Percentiles rank a stretch among this genome's conserved stretches.
phyloP scores from a whole-genome alignment of 1,139 yeast genomes.

The Taiozyma sp. region DNA sequence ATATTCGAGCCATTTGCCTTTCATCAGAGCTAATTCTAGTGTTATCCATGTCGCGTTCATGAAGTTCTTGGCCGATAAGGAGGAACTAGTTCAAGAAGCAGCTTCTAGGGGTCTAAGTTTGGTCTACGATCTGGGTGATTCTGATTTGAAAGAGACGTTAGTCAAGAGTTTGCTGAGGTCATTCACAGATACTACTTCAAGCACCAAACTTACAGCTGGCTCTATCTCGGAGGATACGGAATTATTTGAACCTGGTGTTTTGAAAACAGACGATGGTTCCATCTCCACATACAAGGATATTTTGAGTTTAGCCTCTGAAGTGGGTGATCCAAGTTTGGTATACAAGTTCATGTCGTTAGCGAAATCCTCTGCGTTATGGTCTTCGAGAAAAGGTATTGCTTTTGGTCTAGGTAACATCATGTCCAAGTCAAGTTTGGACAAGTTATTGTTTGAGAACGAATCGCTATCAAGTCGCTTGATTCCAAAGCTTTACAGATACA shows the following conservation, averaged over 20 bases:
- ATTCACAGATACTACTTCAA: slow-evolving; percentile 65
- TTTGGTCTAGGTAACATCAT: slow-evolving; percentile 85
- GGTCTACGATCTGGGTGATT: slow-evolving; percentile 72
- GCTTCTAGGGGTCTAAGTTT: slow-evolving; percentile 87
- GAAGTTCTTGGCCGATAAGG: slow-evolving; percentile 71
- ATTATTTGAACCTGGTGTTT: slow-evolving; percentile 74
- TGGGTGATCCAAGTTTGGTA: slow-evolving; percentile 91
- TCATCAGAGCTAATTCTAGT: slow-evolving; percentile 39
- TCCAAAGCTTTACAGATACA: slow-evolving; percentile 78
- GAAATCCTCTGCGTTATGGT: slow-evolving; percentile 84
- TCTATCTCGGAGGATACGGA: slow-evolving; percentile 75
- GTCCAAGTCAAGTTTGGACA: slow-evolving; percentile 70
- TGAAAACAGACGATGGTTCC: slow-evolving; percentile 79
- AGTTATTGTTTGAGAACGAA: slow-evolving; percentile 49
- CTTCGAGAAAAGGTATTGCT: slow-evolving; percentile 90
- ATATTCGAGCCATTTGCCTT: slow-evolving; percentile 50
- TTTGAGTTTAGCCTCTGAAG: slow-evolving; percentile 80
- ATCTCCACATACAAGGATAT: slow-evolving; percentile 87
- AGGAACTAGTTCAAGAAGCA: slow-evolving; percentile 83
- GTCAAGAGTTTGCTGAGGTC: slow-evolving; percentile 73
- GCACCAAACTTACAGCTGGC: slow-evolving; percentile 53
- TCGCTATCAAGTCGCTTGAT: slow-evolving; percentile 55
- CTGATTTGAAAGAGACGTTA: slow-evolving; percentile 62
- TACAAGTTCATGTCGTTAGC: slow-evolving; percentile 94
- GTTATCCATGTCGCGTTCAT: slow-evolving; percentile 68